Evolutionary conservation across 148 eudicot genomes (phyloP).

Genomic region (Fagopyrum esculentum): DNA sequence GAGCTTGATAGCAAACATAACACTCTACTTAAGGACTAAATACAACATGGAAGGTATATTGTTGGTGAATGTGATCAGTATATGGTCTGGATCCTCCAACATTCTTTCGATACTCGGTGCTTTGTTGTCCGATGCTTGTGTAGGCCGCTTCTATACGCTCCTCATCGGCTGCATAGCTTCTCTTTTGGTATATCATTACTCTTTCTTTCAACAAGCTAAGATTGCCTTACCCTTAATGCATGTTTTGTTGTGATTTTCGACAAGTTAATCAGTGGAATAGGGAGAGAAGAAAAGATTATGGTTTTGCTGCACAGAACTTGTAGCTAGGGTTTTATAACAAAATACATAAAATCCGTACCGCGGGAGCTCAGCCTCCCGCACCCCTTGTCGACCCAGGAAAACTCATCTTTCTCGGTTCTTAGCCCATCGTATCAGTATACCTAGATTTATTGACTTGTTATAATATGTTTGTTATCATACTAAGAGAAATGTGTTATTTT

Average conservation of each 20-base stretch:
- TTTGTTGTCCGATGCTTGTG: constrained; percentile 51
- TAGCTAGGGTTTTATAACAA: too few species aligned
- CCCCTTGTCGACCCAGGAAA: too few species aligned
- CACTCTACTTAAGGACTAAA: constrained; percentile 34
- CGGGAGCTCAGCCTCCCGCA: too few species aligned
- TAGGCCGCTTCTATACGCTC: constrained; percentile 58
- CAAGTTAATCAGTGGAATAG: too few species aligned
- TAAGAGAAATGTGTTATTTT: neutral
- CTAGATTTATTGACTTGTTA: too few species aligned
- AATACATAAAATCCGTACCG: too few species aligned
- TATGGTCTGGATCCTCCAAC: constrained; percentile 57
- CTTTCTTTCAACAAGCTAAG: neutral
- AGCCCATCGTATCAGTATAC: too few species aligned
- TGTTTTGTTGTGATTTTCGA: neutral
- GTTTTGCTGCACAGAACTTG: too few species aligned
- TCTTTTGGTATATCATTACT: constrained; percentile 38
- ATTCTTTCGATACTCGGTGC: constrained; percentile 54
- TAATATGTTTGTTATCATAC: too few species aligned
- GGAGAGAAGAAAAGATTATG: too few species aligned
- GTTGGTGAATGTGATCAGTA: constrained; percentile 35
- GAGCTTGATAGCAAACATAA: constrained; percentile 47
- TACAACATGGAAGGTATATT: constrained; percentile 40
- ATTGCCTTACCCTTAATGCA: neutral
- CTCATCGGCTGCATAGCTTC: constrained; percentile 49
- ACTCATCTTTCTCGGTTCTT: too few species aligned